A percentile compares a stretch with the other conserved stretches of the same genome.
These are phyloP conservation scores for Penicillium argentinense DNA, from an alignment of 495 filamentous ascomycete genomes.

Conservation along the genomic window DNA sequence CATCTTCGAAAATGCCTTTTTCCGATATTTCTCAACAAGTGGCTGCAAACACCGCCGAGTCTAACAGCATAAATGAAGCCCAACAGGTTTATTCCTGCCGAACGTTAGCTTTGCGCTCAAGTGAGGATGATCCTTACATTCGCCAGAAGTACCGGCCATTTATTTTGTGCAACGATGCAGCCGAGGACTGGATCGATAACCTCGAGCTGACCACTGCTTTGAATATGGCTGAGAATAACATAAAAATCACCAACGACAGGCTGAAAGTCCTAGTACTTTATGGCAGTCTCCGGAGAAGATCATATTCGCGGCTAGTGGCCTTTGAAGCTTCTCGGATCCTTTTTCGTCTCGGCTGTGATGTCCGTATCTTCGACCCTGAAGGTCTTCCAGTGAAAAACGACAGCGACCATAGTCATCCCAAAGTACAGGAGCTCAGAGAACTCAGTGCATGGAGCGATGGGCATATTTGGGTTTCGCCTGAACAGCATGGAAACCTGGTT, in stretches of 20 bases:
- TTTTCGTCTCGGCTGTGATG: constrained; percentile 67
- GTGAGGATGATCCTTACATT: constrained; percentile 48
- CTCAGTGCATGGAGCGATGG: constrained; percentile 69
- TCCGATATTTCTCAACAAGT: too few relatives aligned
- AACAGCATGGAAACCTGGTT: constrained; percentile 71
- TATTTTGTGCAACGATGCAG: constrained; percentile 38
- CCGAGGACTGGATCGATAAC: constrained; percentile 53
- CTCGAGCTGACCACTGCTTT: constrained; percentile 57
- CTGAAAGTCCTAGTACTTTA: constrained; percentile 64
- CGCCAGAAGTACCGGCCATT: constrained; percentile 60
- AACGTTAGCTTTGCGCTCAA: constrained; percentile 42
- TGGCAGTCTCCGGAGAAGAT: constrained; percentile 59
- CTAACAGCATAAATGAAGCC: too few relatives aligned
- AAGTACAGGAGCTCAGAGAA: constrained; percentile 65
- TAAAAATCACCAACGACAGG: constrained; percentile 42
- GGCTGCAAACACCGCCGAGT: too few relatives aligned
- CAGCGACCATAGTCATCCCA: constrained; percentile 54
- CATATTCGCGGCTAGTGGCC: constrained; percentile 62
- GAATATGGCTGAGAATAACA: constrained; percentile 49
- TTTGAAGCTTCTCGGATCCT: constrained; percentile 62
- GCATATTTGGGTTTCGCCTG: constrained; percentile 67
- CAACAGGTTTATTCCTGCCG: too few relatives aligned
- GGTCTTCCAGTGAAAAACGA: constrained; percentile 66
- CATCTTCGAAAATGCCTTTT: too few relatives aligned
- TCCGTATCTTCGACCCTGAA: constrained; percentile 62